These are phyloP conservation scores for Peniophora sp. DNA, from an alignment of 1,284 basidiomycete species.

Conservation along the genomic window DNA sequence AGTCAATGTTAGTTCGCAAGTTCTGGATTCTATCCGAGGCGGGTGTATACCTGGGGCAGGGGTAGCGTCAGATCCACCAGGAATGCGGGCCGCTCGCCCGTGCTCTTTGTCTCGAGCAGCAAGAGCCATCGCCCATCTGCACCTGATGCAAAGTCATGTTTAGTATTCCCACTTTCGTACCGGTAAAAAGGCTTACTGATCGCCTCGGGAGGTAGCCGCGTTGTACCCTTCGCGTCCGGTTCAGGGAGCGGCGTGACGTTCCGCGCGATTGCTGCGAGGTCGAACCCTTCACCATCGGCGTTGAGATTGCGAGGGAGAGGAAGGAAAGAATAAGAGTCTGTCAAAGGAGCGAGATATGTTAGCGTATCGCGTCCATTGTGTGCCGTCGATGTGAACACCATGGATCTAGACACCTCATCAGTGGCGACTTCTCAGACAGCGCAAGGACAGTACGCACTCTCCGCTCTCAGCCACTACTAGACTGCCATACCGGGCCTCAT, in stretches of 20 bases:
- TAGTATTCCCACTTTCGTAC: conserved; percentile 9
- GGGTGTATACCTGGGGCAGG: conserved; percentile 5
- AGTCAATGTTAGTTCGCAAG: no score
- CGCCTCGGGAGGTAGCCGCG: no score
- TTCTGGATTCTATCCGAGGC: no score
- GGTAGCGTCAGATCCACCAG: conserved; percentile 23
- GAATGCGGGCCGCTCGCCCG: conserved; percentile 21
- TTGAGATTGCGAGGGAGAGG: conserved; percentile 11
- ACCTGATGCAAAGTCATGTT: conserved; percentile 20
- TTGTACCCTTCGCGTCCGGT: conserved; percentile 14
- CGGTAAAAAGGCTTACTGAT: no score
- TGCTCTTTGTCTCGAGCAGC: conserved; percentile 18
- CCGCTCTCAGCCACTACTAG: conserved; percentile 22
- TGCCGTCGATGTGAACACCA: conserved; percentile 28
- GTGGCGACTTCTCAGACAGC: background rate
- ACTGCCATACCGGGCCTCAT: conserved; percentile 20
- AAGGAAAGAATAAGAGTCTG: conserved; percentile 17
- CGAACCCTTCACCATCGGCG: conserved; percentile 10
- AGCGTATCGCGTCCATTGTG: conserved; percentile 27
- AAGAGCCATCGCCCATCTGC: conserved; percentile 25
- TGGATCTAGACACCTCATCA: conserved; percentile 13
- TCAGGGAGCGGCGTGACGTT: conserved; percentile 21
- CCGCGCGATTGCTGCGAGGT: conserved; percentile 20
- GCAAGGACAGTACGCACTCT: conserved; percentile 15
- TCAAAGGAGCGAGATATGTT: conserved; percentile 21